A percentile compares a stretch with the other conserved stretches of the same genome.
phyloP scores from a whole-genome alignment of 2,329 filamentous ascomycete species.

The Aspergillus sp. region DNA sequence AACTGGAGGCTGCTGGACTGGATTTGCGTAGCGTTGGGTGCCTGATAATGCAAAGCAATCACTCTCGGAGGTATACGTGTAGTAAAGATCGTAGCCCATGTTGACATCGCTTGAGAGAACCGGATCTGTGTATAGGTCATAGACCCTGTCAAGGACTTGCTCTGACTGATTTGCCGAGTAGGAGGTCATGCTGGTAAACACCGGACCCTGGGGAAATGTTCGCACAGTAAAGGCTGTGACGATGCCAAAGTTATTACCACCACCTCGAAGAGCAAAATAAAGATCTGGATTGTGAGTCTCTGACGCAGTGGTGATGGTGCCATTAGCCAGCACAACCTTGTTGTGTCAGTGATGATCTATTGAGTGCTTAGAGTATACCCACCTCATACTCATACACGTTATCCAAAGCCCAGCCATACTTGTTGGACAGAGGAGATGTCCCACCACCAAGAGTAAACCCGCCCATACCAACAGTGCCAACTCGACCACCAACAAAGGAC shows the following conservation, averaged over 20 bases:
- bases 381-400: constrained; percentile 14
- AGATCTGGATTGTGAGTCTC: constrained; percentile 31
- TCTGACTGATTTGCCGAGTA: constrained; percentile 2
- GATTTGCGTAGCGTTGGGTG: constrained; percentile 13
- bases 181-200: constrained; percentile 1
- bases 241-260: constrained; percentile 39
- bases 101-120: constrained; percentile 7
- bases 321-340: not conserved
- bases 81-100: constrained; percentile 14
- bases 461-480: constrained; percentile 35
- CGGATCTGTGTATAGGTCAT: constrained; percentile 9
- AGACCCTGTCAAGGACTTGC: constrained; percentile 3
- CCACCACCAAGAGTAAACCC: constrained; percentile 36
- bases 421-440: constrained; percentile 26
- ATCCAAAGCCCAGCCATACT: constrained; percentile 18
- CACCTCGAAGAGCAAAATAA: constrained; percentile 39
- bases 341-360: constrained; percentile 1
- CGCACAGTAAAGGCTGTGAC: constrained; percentile 17
- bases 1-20: constrained; percentile 9
- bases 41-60: constrained; percentile 10
- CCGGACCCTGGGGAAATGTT: not conserved
- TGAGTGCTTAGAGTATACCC: not conserved
- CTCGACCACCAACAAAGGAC: constrained; percentile 30
- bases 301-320: constrained; percentile 32
- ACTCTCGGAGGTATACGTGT: constrained; percentile 6